Conservation (phyloP, 495 filamentous ascomycete species). For the Neurospora sp. region DNA sequence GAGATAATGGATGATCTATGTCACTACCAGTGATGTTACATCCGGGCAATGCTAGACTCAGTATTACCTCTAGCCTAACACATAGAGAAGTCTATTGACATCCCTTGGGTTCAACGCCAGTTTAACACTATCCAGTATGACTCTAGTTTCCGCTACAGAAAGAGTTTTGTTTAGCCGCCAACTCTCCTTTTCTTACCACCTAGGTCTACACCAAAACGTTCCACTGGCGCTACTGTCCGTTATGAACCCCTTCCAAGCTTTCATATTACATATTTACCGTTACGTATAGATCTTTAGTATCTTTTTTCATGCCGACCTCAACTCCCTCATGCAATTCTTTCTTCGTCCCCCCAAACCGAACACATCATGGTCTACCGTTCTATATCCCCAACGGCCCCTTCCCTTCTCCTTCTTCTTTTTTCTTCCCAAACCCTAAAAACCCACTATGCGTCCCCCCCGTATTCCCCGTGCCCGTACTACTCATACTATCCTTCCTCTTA, state of each 20-base stretch:
- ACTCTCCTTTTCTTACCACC: background rate
- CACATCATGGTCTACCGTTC: background rate
- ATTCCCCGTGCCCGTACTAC: constrained; percentile 24
- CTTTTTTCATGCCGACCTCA: background rate
- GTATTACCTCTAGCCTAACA: background rate
- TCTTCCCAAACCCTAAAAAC: background rate
- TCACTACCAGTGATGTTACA: background rate
- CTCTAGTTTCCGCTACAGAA: background rate
- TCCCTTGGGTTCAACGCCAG: background rate
- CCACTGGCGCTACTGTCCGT: background rate
- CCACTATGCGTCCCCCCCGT: constrained; percentile 16
- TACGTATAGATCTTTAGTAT: background rate
- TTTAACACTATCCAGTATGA: background rate
- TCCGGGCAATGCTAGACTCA: background rate
- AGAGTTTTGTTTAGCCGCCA: background rate
- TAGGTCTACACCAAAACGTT: background rate
- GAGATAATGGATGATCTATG: background rate
- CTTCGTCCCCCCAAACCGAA: too few species aligned
- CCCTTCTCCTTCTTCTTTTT: background rate
- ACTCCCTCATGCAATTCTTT: too few species aligned
- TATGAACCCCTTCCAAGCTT: background rate
- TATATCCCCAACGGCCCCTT: background rate
- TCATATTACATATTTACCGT: background rate
- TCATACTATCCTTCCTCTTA: constrained; percentile 33
- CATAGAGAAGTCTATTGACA: background rate